Evolutionary conservation across 495 filamentous ascomycete genomes (phyloP), one percentile per base, ranked within the genome.

Genomic region (Collariella sp.): DNA sequence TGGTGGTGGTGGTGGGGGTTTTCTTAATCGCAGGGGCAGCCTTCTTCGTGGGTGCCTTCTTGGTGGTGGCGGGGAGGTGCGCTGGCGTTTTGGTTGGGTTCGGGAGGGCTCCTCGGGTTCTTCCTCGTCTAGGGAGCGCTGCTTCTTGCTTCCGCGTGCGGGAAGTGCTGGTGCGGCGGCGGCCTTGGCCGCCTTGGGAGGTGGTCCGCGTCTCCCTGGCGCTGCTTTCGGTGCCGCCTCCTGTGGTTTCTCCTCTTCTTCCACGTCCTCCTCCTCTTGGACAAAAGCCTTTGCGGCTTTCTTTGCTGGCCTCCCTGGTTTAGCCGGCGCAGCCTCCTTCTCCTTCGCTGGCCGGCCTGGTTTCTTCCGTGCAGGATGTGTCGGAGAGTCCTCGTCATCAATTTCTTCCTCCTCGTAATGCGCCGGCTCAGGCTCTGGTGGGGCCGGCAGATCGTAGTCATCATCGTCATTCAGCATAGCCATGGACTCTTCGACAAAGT

Each of bases 401-500:
- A 56, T 18, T 16, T 60, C 62, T 31, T 68, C 63, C 13, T 61
- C 64, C 3, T 58, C 62, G 2, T 59, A 57, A 20, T 61, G 59
- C 26, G 63, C 61, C 15, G 51, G 49, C 44, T 65, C 66, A 15
- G 60, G 45, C 2, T 64, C 59, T 52, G 42, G 3, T 23, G 50
- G 42, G 23, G 44, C 22, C 24, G 55, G 23, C 7, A 52, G 33
- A 5, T 61, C 38, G 29, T 69, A 61, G 50, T 65, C 62, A 24
- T 55, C 56, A 1, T 48, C 63, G 16, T 60, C 62, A 53, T 67
- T 60, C 22, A 68, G 46, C 51, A 76, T 68, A 31, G 61, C 67
- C 56, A 73, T 64, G 31, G 70, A 66, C 54, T 71, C 67, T 11
- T 70, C 67, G 13, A 66, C 52, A 36, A 62, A 66, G 31, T 47